Evolutionary conservation across 2,329 filamentous ascomycete genomes (phyloP).

Genomic region (Colletotrichum horii): DNA sequence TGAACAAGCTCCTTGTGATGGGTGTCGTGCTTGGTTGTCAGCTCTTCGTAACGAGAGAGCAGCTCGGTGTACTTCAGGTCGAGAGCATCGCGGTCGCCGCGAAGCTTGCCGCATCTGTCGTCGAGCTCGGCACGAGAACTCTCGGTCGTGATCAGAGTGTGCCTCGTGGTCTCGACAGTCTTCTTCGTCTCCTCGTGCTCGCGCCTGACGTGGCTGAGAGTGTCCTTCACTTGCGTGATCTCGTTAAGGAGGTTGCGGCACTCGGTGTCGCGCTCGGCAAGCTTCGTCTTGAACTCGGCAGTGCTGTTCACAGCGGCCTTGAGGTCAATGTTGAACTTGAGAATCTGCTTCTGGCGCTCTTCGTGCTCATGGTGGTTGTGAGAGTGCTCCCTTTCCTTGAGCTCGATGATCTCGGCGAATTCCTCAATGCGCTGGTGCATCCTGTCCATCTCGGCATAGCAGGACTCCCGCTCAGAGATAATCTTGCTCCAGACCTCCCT

Average conservation of each 20-base stretch:
- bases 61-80: conserved; percentile 6
- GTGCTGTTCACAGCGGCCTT: background rate
- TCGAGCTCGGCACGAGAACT: background rate
- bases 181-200: conserved; percentile 12
- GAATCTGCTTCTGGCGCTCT: conserved; percentile 6
- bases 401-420: conserved; percentile 3
- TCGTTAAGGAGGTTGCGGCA: background rate
- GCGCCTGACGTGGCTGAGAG: background rate
- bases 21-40: background rate
- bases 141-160: background rate
- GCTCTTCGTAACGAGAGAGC: conserved; percentile 1
- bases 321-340: conserved; percentile 2
- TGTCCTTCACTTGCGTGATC: background rate
- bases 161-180: background rate
- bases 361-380: conserved; percentile 5
- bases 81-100: background rate
- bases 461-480: conserved; percentile 5
- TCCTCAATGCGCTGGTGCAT: conserved; percentile 9
- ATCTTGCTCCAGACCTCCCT: conserved; percentile 16
- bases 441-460: conserved; percentile 8
- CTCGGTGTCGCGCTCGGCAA: conserved; percentile 3
- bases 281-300: conserved; percentile 4
- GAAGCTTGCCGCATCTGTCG: background rate
- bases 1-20: conserved; percentile 1
- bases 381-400: conserved; percentile 3